A percentile compares a stretch with the other conserved stretches of the same genome.
These are phyloP conservation scores for Linderina pennispora DNA, from an alignment of 192 early-diverging fungal species.

Conservation along the genomic window DNA sequence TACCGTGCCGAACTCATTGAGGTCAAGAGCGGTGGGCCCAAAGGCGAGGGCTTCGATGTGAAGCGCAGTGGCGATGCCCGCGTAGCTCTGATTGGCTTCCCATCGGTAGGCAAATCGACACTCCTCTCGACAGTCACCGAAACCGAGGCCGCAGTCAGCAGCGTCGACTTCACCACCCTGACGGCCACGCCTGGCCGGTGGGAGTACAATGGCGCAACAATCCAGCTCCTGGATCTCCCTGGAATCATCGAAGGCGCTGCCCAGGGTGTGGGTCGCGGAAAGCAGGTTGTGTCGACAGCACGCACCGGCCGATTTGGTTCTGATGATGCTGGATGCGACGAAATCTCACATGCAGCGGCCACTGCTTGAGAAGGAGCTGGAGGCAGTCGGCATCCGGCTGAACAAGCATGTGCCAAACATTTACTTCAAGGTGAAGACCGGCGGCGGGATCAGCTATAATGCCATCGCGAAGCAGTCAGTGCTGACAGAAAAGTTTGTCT, in stretches of 20 bases:
- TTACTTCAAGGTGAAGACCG: conserved; percentile 95
- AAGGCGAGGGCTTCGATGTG: conserved; percentile 95
- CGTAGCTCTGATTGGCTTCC: conserved; percentile 93
- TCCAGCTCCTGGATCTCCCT: conserved; percentile 97
- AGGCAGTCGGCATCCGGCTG: conserved; percentile 92
- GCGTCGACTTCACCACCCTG: conserved; percentile 95
- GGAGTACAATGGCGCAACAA: conserved; percentile 90
- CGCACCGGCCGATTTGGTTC: conserved; percentile 92
- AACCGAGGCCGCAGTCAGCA: conserved; percentile 82
- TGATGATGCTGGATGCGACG: conserved; percentile 98
- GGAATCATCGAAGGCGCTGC: conserved; percentile 98
- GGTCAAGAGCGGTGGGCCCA: conserved; percentile 54
- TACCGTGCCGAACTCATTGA: conserved; percentile 74
- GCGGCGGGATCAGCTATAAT: conserved; percentile 94
- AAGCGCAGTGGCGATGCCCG: conserved; percentile 96
- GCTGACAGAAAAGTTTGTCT: conserved; percentile 87
- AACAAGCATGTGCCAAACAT: conserved; percentile 87
- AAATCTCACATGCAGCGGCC: conserved; percentile 80
- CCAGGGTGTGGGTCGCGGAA: conserved; percentile 95
- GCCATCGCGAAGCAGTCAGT: conserved; percentile 81
- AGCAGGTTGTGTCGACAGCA: conserved; percentile 96
- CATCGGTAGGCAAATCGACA: conserved; percentile 99
- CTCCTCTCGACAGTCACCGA: conserved; percentile 87
- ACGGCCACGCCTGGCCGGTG: conserved; percentile 95
- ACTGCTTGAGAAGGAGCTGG: conserved; percentile 86